Percentiles rank a stretch among this genome's conserved stretches.
phyloP scores from a whole-genome alignment of 495 filamentous ascomycete species.

The Evernia prunastri region DNA sequence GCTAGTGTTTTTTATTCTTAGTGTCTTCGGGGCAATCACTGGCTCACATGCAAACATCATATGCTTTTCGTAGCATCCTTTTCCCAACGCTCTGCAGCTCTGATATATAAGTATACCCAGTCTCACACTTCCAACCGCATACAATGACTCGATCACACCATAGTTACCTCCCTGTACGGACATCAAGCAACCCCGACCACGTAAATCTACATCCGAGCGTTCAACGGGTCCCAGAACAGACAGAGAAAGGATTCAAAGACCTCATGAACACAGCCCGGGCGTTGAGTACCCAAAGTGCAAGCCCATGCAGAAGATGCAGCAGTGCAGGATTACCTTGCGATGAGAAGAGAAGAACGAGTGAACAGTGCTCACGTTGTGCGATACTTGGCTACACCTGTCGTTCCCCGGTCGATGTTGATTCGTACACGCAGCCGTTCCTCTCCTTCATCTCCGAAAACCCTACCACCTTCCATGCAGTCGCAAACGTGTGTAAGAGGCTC shows the following conservation, averaged over 20 bases:
- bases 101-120: not conserved
- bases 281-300: too few species aligned
- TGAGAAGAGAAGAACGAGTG: not conserved
- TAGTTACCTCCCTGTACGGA: not conserved
- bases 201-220: not conserved
- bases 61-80: not conserved
- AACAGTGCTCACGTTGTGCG: not conserved
- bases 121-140: not conserved
- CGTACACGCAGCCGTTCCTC: conserved; percentile 78
- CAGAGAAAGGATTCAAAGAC: not conserved
- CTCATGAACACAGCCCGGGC: not conserved
- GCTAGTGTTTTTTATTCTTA: not conserved
- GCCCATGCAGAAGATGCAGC: not conserved
- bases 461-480: conserved; percentile 85
- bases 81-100: not conserved
- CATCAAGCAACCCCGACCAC: not conserved
- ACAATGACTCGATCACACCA: not conserved
- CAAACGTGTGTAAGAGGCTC: conserved; percentile 65
- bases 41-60: not conserved
- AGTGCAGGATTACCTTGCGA: not conserved
- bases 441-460: conserved; percentile 85
- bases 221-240: not conserved
- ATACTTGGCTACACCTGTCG: not conserved
- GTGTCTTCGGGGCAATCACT: not conserved
- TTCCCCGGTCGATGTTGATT: conserved; percentile 4